A percentile compares a stretch with the other conserved stretches of the same genome.
Evolutionary conservation across 345 rosid species (phyloP).

Genomic region (Linum tenue): DNA sequence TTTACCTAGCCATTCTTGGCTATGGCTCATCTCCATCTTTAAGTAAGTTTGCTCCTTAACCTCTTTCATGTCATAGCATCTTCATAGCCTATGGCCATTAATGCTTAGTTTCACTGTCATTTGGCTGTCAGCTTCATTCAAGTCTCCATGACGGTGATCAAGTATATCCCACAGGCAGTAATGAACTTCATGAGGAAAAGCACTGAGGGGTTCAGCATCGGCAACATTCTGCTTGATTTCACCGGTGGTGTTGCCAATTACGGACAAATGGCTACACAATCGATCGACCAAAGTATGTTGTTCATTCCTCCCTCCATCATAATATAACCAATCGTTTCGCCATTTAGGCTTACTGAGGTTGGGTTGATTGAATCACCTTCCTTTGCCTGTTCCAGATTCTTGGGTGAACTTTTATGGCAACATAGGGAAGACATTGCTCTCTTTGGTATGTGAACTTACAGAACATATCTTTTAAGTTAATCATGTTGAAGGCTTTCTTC

Average conservation of each 20-base stretch:
- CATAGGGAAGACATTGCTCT: conserved; percentile 75
- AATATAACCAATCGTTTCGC: background rate
- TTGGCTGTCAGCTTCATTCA: conserved; percentile 66
- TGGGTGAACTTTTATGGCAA: conserved; percentile 97
- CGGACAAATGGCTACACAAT: conserved; percentile 62
- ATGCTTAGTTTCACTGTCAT: background rate
- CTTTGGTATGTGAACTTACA: conserved; percentile 42
- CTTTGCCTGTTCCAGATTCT: conserved; percentile 45
- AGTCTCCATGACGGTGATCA: conserved; percentile 69
- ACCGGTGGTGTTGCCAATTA: conserved; percentile 62
- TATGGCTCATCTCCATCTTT: conserved; percentile 69
- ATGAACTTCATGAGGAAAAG: conserved; percentile 82
- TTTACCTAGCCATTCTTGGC: conserved; percentile 65
- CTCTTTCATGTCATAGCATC: background rate
- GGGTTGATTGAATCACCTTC: background rate
- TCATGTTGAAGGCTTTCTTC: conserved; percentile 28
- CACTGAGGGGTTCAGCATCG: conserved; percentile 88
- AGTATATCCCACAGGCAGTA: conserved; percentile 83
- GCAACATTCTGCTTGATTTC: conserved; percentile 81
- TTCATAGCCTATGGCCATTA: background rate
- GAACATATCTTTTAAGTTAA: background rate
- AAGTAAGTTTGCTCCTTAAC: conserved; percentile 42
- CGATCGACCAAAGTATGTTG: conserved; percentile 69
- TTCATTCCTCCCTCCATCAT: background rate
- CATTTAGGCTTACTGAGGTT: background rate